These are phyloP conservation scores for Oryza officinalis DNA, from an alignment of 176 grass and related monocot genomes.

Conservation along the genomic window DNA sequence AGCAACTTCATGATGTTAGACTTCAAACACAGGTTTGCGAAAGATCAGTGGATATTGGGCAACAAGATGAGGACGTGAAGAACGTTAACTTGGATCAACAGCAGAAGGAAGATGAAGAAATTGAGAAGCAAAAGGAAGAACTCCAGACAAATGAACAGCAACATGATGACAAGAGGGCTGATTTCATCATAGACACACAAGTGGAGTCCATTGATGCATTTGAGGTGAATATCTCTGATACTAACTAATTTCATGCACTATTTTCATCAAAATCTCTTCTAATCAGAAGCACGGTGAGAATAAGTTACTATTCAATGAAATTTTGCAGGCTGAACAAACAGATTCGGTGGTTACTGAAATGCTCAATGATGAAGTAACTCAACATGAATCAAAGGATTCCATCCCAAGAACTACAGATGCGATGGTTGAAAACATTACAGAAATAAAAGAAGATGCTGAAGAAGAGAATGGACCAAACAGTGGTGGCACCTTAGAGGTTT, in stretches of 20 bases:
- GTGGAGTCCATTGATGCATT: conserved; percentile 5
- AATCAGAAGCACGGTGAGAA: background rate
- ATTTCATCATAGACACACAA: conserved; percentile 26
- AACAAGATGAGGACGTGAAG: conserved; percentile 31
- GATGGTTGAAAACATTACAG: background rate
- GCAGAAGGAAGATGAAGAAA: conserved; percentile 31
- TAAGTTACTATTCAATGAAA: conserved; percentile 32
- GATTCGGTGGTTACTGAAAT: conserved; percentile 28
- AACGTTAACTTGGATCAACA: conserved; percentile 35
- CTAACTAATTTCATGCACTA: conserved; percentile 31
- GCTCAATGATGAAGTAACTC: conserved; percentile 32
- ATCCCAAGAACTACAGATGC: conserved; percentile 10
- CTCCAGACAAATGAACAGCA: conserved; percentile 38
- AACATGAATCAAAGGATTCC: conserved; percentile 20
- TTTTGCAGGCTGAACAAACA: conserved; percentile 44
- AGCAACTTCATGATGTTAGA: conserved; percentile 28
- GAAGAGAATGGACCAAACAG: conserved; percentile 29
- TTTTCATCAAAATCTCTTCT: conserved; percentile 14
- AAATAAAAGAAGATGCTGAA: conserved; percentile 36
- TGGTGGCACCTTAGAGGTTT: background rate
- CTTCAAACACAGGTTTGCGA: conserved; percentile 34
- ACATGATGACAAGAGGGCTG: conserved; percentile 25
- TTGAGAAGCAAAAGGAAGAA: conserved; percentile 29
- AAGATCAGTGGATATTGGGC: conserved; percentile 19
- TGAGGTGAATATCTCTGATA: conserved; percentile 46